Conservation (phyloP, 2,329 filamentous ascomycete genomes). For the Tolypocladium pustulatum region DNA sequence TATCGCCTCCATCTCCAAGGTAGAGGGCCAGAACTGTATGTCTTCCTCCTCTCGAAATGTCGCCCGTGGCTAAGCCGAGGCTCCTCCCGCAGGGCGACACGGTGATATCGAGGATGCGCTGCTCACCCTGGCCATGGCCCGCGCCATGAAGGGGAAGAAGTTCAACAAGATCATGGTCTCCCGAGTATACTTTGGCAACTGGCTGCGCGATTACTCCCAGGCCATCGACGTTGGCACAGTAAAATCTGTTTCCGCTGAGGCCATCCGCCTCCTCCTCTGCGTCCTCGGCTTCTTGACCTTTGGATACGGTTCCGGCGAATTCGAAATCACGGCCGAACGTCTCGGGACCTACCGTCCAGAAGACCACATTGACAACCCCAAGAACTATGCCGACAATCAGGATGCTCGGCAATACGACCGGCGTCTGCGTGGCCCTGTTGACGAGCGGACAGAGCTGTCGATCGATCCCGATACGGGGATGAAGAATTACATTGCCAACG, state of each 20-base stretch:
- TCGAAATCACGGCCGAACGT: constrained; percentile 72
- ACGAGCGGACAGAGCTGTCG: constrained; percentile 67
- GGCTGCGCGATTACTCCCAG: constrained; percentile 88
- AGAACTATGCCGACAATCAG: constrained; percentile 80
- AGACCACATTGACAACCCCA: constrained; percentile 65
- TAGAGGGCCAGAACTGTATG: constrained; percentile 75
- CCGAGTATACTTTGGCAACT: constrained; percentile 92
- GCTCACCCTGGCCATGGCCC: constrained; percentile 54
- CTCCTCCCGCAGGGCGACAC: constrained; percentile 52
- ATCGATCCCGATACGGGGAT: constrained; percentile 67
- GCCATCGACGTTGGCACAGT: constrained; percentile 88
- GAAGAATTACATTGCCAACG: constrained; percentile 94
- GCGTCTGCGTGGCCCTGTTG: constrained; percentile 70
- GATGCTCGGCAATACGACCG: constrained; percentile 76
- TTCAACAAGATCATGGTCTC: constrained; percentile 83
- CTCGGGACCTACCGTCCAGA: constrained; percentile 78
- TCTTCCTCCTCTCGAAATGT: constrained; percentile 5
- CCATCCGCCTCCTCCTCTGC: constrained; percentile 81
- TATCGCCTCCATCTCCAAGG: constrained; percentile 68
- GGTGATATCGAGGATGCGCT: constrained; percentile 90
- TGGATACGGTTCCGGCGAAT: constrained; percentile 75
- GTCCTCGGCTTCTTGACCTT: constrained; percentile 84
- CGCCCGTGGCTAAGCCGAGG: neutral
- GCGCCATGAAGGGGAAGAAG: constrained; percentile 54
- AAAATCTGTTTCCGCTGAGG: constrained; percentile 82